Base-by-base conservation (phyloP, 768 basidiomycete species). In the Rhizopogon vesiculosus region DNA sequence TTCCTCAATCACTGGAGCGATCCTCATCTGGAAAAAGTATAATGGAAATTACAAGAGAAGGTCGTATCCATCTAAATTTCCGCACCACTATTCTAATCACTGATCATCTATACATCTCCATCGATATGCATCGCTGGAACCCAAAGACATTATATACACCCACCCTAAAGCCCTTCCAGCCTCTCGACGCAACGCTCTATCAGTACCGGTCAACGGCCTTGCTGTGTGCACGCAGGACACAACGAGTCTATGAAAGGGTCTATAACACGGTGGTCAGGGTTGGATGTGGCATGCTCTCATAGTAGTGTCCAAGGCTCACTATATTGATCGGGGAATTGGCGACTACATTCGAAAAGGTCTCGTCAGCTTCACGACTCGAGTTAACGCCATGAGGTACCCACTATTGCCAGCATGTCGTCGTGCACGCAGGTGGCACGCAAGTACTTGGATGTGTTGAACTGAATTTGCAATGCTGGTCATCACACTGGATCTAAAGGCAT, bases 321-420 rank as follows among this genome's bases (percentile, higher is more conserved):
- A 64, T 86, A 85, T 60, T 81, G 80, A 66, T 87, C 74, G 39
- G 88, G 88, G 69, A 84, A 89, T 66, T 83, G 82, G 55, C 82
- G 85, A 68, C 87, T 89, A 58, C 10, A 38, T 50, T 13, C 52
- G 53, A 57, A 59, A 39, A 55, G 53, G 45, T 60, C 57, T 56
- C 41, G 59, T 64, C 49, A 73, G 72, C 43, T 56, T 45, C 42
- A 56, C 59, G 22, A 63, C 40, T 50, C 40, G n/a, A 41, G 39
- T 18, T 50, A 40, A 61, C 7, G 59, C 39, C 45, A 60, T 46
- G 55, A 49, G 51, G 50, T 56, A 69, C 87, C 73, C 68, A 90
- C 88, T 87, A 87, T 70, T 88, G 86, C 88, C 88, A 89, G 65
- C 88, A 89, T 25, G 83, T 83, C 25, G 65, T 73, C 31, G 66